These are phyloP conservation scores for Hamiltosporidium tvaerminnensis DNA, from an alignment of 371 early-diverging fungal genomes.

Conservation along the genomic window DNA sequence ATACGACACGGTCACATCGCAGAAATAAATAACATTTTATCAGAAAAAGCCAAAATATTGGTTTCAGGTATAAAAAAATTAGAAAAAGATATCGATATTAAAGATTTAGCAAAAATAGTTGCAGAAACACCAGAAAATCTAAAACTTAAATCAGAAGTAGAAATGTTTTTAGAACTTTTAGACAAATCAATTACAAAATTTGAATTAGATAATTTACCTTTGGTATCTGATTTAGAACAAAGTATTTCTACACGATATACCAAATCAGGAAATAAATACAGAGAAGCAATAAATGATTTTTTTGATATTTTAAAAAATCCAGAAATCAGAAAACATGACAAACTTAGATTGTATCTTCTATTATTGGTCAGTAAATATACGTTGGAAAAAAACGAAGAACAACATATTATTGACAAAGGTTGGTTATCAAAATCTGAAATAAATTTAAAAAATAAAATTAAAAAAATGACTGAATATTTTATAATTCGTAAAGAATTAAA, in stretches of 20 bases:
- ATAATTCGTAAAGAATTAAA: constrained; percentile 2
- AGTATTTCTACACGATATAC: constrained; percentile 36
- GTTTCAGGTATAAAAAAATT: constrained; percentile 23
- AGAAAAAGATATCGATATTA: constrained; percentile 25
- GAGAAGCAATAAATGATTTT: constrained; percentile 17
- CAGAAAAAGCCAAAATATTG: constrained; percentile 27
- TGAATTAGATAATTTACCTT: constrained; percentile 22
- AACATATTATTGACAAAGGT: constrained; percentile 11
- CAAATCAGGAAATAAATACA: constrained; percentile 28
- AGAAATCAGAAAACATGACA: constrained; percentile 33
- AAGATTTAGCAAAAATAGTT: constrained; percentile 42
- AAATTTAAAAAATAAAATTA: constrained; percentile 8
- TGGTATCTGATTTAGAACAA: constrained; percentile 40
- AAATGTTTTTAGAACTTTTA: constrained; percentile 25
- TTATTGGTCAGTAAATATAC: constrained; percentile 16
- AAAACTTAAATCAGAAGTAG: constrained; percentile 38
- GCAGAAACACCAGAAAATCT: constrained; percentile 48
- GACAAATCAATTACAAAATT: constrained; percentile 37
- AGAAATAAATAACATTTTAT: constrained; percentile 40
- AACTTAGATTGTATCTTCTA: constrained; percentile 37
- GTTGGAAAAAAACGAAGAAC: constrained; percentile 23
- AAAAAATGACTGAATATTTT: constrained; percentile 2
- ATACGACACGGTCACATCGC: constrained; percentile 46
- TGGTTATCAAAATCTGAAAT: constrained; percentile 27
- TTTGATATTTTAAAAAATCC: constrained; percentile 24